Percentiles rank a stretch among this genome's conserved stretches.
phyloP scores from a whole-genome alignment of 768 basidiomycete genomes.

The Boletus barrowsii region DNA sequence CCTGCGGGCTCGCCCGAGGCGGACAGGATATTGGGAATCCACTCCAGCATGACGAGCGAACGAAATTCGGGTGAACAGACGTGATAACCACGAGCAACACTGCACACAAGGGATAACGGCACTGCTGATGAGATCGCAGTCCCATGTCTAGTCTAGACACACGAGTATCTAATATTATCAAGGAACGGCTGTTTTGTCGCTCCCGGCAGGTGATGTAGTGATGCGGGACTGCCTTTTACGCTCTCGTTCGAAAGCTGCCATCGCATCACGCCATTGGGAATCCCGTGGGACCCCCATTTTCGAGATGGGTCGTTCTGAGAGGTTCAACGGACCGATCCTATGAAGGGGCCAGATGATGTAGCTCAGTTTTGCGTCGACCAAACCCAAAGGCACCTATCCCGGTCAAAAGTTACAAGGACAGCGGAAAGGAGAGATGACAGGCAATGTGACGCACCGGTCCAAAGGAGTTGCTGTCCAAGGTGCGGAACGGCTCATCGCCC shows the following conservation, averaged over 20 bases:
- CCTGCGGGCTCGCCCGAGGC: slow-evolving; percentile 43
- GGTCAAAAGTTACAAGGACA: background rate
- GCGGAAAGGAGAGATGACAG: background rate
- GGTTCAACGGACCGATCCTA: slow-evolving; percentile 40
- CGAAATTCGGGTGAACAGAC: slow-evolving; percentile 2
- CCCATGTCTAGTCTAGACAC: background rate
- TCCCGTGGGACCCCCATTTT: slow-evolving; percentile 20
- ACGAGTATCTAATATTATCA: slow-evolving; percentile 1
- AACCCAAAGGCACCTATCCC: slow-evolving; percentile 38
- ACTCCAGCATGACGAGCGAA: slow-evolving; percentile 3
- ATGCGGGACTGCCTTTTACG: slow-evolving; percentile 25
- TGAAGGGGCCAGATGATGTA: slow-evolving; percentile 51
- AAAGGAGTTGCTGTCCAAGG: slow-evolving; percentile 69
- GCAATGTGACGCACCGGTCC: slow-evolving; percentile 51
- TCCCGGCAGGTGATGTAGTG: background rate
- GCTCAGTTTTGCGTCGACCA: slow-evolving; percentile 50
- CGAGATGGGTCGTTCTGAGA: slow-evolving; percentile 18
- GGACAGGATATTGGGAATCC: slow-evolving; percentile 41
- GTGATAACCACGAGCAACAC: background rate
- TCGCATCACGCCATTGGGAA: slow-evolving; percentile 23
- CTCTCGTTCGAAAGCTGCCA: slow-evolving; percentile 33
- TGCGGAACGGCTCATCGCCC: slow-evolving; percentile 42
- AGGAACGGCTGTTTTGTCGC: background rate
- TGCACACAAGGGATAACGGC: background rate
- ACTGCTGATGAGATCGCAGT: background rate